Conservation (phyloP, 208 protist species). For the Leishmania major region DNA sequence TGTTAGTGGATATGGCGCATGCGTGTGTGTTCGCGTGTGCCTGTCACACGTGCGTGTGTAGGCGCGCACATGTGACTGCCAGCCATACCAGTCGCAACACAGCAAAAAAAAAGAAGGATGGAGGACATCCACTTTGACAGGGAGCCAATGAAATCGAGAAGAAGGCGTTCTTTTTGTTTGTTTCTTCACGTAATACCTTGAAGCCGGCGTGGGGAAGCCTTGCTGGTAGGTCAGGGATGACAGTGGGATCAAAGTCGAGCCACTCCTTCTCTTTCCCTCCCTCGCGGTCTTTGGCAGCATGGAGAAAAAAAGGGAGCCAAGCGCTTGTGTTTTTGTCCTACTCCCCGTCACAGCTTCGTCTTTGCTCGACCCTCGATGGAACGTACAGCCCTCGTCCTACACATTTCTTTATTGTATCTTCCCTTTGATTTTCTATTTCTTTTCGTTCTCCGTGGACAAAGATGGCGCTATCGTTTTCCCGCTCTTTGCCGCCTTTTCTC, state of each 20-base stretch:
- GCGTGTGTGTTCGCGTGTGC: not conserved
- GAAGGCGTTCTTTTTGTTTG: constrained; percentile 9
- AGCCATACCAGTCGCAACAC: not conserved
- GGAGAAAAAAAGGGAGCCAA: not conserved
- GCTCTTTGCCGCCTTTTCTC: not conserved
- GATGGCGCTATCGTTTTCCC: not conserved
- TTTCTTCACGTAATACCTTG: not conserved
- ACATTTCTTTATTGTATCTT: constrained; percentile 1
- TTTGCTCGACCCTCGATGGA: not conserved
- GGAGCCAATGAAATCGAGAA: constrained; percentile 10
- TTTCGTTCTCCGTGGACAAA: constrained; percentile 8
- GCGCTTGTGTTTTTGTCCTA: not conserved
- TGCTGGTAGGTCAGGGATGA: not conserved
- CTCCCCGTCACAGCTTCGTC: not conserved
- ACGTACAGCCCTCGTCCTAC: not conserved
- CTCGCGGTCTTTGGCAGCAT: not conserved
- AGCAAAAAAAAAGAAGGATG: not conserved
- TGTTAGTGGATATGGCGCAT: not conserved
- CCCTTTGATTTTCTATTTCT: constrained; percentile 4
- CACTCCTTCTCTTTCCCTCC: not conserved
- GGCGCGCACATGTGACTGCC: not conserved
- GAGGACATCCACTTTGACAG: not conserved
- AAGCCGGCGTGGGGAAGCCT: not conserved
- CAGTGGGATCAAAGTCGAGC: not conserved
- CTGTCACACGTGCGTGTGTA: not conserved